Evolutionary conservation across 2,329 filamentous ascomycete species (phyloP), one percentile per base, ranked within the genome.

Genomic region (Colletotrichum sojae): DNA sequence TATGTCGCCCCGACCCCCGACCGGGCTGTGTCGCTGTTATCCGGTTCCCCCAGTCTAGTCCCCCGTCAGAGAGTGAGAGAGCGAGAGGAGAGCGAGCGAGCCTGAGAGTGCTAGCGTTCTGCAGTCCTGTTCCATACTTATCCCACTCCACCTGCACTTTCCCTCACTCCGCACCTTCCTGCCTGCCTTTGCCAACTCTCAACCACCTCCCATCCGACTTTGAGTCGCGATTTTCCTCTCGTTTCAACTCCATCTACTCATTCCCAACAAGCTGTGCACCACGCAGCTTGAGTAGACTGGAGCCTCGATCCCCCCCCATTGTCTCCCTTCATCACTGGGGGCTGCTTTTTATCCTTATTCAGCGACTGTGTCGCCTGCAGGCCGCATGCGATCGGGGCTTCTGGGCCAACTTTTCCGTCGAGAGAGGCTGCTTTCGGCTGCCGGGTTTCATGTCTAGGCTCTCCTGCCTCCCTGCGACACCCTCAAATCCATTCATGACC

Each of bases 111-210:
- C 48, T 25, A 31, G 22, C 25, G 49, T 52, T 16, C 20, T 65
- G 31, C 31, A 36, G 31, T 57, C 61, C 61, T 57, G 46, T 58
- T 68, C 53, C 63, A 70, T 70, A 70, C 67, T 67, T 70, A 70
- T 70, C 67, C 67, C 64, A 55, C 67, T 70, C 67, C 64, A 70
- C 67, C 67, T 70, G 67, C 67, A 70, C 67, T 67, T n/a, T 69
- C 67, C 49, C 51, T 61, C 67, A 10, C 63, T 67, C 62, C 67
- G 55, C 67, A 52, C 45, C 27, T 12, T 57, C 56, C 51, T 22
- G 56, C 25, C 51, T 67, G 55, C 55, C 45, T 61, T 31, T 61
- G 63, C 57, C 51, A 67, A 61, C 63, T 48, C 31, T 68, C 40
- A 55, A 66, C 64, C 64, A 36, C 27, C 52, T 63, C 27, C 58